These are phyloP conservation scores for Paraglomus brasilianum DNA, from an alignment of 192 early-diverging fungal genomes.

Conservation along the genomic window DNA sequence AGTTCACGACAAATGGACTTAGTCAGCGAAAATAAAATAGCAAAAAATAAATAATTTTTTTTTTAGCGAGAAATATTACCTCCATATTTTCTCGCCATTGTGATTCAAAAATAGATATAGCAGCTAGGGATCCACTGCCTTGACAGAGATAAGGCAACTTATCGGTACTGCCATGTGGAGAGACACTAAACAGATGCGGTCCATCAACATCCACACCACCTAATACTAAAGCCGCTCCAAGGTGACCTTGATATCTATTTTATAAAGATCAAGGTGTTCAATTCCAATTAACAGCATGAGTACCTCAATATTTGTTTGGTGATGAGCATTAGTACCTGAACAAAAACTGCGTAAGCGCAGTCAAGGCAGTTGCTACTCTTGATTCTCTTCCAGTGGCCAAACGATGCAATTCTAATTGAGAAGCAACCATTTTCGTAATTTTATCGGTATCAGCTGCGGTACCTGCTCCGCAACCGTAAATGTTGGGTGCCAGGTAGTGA, in stretches of 20 bases:
- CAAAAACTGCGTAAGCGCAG: constrained; percentile 96
- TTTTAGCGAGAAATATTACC: constrained; percentile 43
- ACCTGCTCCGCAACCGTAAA: constrained; percentile 97
- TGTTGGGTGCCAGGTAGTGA: constrained; percentile 96
- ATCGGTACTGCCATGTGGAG: constrained; percentile 94
- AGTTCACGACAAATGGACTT: background rate
- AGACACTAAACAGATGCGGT: constrained; percentile 86
- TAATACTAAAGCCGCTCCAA: constrained; percentile 91
- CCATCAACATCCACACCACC: constrained; percentile 92
- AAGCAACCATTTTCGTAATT: constrained; percentile 88
- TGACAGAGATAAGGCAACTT: constrained; percentile 96
- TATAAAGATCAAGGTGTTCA: background rate
- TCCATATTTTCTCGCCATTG: constrained; percentile 76
- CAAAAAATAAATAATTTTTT: background rate
- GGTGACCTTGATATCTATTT: constrained; percentile 87
- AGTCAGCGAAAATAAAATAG: background rate
- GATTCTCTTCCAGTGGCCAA: constrained; percentile 85
- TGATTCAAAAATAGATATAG: constrained; percentile 95
- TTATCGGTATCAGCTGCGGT: constrained; percentile 99
- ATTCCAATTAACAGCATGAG: background rate
- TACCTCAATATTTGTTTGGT: background rate
- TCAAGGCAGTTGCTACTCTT: constrained; percentile 91
- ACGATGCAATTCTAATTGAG: constrained; percentile 91
- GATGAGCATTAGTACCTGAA: constrained; percentile 59
- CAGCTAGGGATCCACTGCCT: constrained; percentile 93